A percentile compares a stretch with the other conserved stretches of the same genome.
Evolutionary conservation across 2,329 filamentous ascomycete genomes (phyloP).

Genomic region (Massarina eburnea): DNA sequence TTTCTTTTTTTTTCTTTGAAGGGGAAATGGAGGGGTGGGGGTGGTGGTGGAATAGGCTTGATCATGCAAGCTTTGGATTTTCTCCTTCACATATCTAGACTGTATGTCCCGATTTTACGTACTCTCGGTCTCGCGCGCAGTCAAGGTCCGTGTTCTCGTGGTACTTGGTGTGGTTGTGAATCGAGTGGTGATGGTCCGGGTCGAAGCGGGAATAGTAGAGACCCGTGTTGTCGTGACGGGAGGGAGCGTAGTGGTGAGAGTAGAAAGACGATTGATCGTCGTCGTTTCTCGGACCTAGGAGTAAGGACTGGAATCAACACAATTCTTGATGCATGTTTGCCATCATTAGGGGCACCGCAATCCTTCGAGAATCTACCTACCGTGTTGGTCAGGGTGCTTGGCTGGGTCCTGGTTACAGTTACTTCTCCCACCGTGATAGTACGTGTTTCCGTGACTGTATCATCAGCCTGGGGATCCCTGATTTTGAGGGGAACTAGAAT

Average conservation of each 20-base stretch:
- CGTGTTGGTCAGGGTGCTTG: not conserved
- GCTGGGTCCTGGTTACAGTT: not conserved
- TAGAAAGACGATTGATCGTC: not conserved
- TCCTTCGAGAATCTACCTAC: not conserved
- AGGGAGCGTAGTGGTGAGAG: not conserved
- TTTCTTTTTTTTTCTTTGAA: too few species aligned
- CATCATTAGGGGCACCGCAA: not conserved
- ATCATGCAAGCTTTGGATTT: too few species aligned
- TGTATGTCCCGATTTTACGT: too few species aligned
- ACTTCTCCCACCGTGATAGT: not conserved
- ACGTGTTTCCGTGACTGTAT: not conserved
- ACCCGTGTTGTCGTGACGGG: not conserved
- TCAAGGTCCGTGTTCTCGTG: not conserved
- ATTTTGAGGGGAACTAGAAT: not conserved
- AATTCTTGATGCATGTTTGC: too few species aligned
- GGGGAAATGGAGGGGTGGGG: too few species aligned
- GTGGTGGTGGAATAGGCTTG: too few species aligned
- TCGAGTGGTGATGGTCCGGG: not conserved
- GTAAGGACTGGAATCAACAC: not conserved
- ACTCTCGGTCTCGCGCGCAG: not conserved
- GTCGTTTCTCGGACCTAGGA: slow-evolving; percentile 1
- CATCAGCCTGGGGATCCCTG: not conserved
- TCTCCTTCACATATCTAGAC: too few species aligned
- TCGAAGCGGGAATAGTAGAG: not conserved
- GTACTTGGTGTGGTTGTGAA: not conserved